These are phyloP conservation scores for Rhizopus delemar DNA, from an alignment of 371 early-diverging fungal species.

Conservation along the genomic window DNA sequence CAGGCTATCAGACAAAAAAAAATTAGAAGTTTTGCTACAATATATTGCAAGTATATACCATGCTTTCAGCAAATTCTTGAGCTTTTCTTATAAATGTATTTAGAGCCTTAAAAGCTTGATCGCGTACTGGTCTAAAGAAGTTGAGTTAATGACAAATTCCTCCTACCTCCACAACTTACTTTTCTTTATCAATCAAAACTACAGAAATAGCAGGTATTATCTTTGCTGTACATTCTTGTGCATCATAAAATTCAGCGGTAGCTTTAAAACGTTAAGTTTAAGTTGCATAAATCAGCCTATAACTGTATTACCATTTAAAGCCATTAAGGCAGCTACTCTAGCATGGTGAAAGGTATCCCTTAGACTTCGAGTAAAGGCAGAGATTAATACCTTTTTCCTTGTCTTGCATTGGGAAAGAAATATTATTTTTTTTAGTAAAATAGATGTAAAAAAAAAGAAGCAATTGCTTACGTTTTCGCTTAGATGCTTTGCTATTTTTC, in stretches of 20 bases:
- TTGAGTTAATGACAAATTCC: not conserved
- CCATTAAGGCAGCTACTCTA: slow-evolving; percentile 85
- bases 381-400: slow-evolving; percentile 73
- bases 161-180: slow-evolving; percentile 39
- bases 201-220: slow-evolving; percentile 78
- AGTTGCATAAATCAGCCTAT: not conserved
- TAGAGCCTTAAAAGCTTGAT: slow-evolving; percentile 78
- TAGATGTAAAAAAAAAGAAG: slow-evolving; percentile 14
- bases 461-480: slow-evolving; percentile 63
- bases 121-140: slow-evolving; percentile 65
- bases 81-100: slow-evolving; percentile 63
- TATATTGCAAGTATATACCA: slow-evolving; percentile 38
- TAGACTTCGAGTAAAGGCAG: slow-evolving; percentile 81
- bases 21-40: not conserved
- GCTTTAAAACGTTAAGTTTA: slow-evolving; percentile 41
- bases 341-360: slow-evolving; percentile 94
- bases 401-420: slow-evolving; percentile 41
- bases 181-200: slow-evolving; percentile 84
- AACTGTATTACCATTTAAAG: slow-evolving; percentile 60
- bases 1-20: slow-evolving; percentile 45
- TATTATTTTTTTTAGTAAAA: not conserved
- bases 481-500: slow-evolving; percentile 79
- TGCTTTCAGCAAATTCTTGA: slow-evolving; percentile 67
- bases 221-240: slow-evolving; percentile 69
- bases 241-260: slow-evolving; percentile 70